Evolutionary conservation across 305 asterid genomes (phyloP), one percentile per base, ranked within the genome.

Genomic region (Plantago coronopus): DNA sequence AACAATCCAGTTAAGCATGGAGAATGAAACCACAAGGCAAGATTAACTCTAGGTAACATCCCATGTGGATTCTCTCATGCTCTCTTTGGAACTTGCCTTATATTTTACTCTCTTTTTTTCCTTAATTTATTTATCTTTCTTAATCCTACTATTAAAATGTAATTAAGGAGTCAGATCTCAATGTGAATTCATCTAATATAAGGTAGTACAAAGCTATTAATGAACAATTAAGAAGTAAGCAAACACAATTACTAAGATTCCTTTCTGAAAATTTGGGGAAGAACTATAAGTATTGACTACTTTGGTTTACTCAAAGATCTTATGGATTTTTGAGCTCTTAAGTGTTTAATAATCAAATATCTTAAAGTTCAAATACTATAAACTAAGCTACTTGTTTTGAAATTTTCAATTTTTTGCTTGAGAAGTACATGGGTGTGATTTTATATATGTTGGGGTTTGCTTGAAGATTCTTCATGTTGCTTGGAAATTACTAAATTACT

Each of bases 1-100:
- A 65, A 67, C 17, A 55, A 66, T 71, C 25, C 78, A 69, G 64
- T 62, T 58, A 59, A 58, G 63, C 62, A 67, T 54, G 77, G 72
- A 63, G 63, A 68, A 54, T 60, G 66, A 42, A 71, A n/a, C 34
- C 75, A 67, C 34, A 62, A 76, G 62, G 48, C 50, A 55, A 76
- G 69, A 75, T 77, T 78, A 65, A 69, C 62, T 64, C 69, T 47
- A 65, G 86, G 83, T 72, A 69, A 77, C 75, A 74, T 51, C 71
- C 78, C 87, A 74, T 64, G 81, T 71, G 81, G 81, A 68, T 61
- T 74, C 78, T 74, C 78, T 71, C 54, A 72, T 74, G 58, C 70
- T 48, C 55, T 67, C 64, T 66, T 81, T 68, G 81, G 82, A 72
- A 73, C 57, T 69, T 70, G 78, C 64, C 40, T 34, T 62, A 63